These are phyloP conservation scores for Albugo candida DNA, from an alignment of 352 stramenopile genomes.

Conservation along the genomic window DNA sequence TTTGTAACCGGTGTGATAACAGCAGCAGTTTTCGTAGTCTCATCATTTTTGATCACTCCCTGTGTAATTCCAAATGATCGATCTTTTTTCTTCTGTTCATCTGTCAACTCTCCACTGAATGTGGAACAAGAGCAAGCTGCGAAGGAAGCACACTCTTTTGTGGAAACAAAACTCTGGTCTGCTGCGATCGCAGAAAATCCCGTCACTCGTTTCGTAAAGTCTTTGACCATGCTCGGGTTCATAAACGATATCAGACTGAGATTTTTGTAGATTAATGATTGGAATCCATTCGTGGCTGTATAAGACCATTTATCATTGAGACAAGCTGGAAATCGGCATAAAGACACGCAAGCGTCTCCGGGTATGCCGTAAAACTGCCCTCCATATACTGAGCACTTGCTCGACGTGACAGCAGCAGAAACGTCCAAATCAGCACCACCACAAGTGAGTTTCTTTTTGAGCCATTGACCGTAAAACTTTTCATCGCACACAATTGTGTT, in stretches of 20 bases:
- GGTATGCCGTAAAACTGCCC: constrained; percentile 20
- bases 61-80: constrained; percentile 18
- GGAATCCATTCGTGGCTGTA: constrained; percentile 30
- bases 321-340: constrained; percentile 59
- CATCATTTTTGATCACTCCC: constrained; percentile 45
- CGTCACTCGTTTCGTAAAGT: neutral
- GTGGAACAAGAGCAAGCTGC: constrained; percentile 43
- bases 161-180: constrained; percentile 19
- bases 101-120: constrained; percentile 20
- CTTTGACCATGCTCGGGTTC: constrained; percentile 13
- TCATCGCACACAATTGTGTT: constrained; percentile 22
- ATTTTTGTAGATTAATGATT: constrained; percentile 38
- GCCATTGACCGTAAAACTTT: constrained; percentile 61
- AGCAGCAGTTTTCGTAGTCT: constrained; percentile 27
- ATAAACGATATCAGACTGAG: constrained; percentile 37
- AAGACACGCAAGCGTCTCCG: constrained; percentile 49
- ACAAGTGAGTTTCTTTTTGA: constrained; percentile 44
- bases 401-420: constrained; percentile 20
- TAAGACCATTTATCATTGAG: constrained; percentile 38
- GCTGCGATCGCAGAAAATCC: neutral
- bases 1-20: constrained; percentile 44
- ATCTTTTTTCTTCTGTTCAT: constrained; percentile 38
- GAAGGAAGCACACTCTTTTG: constrained; percentile 46
- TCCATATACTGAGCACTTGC: constrained; percentile 61
- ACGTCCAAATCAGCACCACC: constrained; percentile 25